Evolutionary conservation across 139 green algal species (phyloP), one percentile per base, ranked within the genome.

Genomic region (Trebouxia sp.): DNA sequence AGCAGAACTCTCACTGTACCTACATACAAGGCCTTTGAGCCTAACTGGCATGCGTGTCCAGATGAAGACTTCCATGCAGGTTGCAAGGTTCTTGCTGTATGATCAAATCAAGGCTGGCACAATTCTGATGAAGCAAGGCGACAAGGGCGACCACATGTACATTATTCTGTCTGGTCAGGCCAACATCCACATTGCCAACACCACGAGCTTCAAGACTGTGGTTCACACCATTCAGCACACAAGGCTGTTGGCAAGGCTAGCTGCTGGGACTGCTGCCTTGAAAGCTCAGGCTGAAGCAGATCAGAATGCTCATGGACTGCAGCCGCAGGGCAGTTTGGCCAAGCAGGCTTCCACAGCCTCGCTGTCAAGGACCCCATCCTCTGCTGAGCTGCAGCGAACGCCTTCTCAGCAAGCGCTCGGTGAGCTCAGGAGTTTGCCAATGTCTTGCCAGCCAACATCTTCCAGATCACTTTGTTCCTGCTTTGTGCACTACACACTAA

Each of bases 111-210:
- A 43, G 28, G 42, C 74, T 45, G 74, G 74, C 1, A 55, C 48
- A 9, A 32, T 45, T 7, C 5, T 79, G 30, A 79, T 79, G 74
- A 62, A 65, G 39, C 74, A 77, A 41, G 74, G 74, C 3, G 74
- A 79, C n/a, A 43, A 55, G 28, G 74, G 74, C 17, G 74, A 79
- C n/a, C 74, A 79, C 28, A 79, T 79, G 74, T 79, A 47, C 47
- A 79, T 79, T 30, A 65, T 79, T 14, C 47, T 79, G 15, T 62
- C 74, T 30, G 74, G 74, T n/a, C 62, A 72, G 35, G 62, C 62
- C 62, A 72, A 72, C 37, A 35, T 72, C 35, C 62, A 72, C 35
- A 72, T 72, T 45, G 62, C 62, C 62, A 72, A 72, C 35, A 72
- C 37, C 35, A 72, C 32, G 11, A 72, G 62, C 62, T 72, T 55